These are phyloP conservation scores for Vitis hybrid DNA, from an alignment of 177 flowering plant genomes.

Conservation along the genomic window DNA sequence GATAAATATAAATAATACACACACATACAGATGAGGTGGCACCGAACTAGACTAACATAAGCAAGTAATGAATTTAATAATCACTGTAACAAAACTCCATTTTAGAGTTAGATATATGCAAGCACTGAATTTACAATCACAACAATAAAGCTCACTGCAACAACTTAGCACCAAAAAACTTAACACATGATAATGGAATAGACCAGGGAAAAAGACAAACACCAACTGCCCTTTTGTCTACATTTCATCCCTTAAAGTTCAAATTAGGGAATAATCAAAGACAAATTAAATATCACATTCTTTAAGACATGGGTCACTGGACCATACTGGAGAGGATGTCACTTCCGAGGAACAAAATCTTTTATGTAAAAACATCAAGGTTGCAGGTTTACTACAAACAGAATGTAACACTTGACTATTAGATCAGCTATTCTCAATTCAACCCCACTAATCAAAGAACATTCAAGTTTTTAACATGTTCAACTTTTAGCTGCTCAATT, in stretches of 20 bases:
- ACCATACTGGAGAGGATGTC: not conserved
- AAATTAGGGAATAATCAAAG: not conserved
- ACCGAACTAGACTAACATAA: too few species aligned
- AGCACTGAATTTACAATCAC: not conserved
- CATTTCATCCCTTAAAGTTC: not conserved
- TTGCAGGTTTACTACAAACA: too few species aligned
- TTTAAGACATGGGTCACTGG: not conserved
- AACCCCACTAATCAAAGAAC: too few species aligned
- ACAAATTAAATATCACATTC: not conserved
- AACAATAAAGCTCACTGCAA: not conserved
- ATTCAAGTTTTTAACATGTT: too few species aligned
- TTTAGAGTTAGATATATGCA: too few species aligned
- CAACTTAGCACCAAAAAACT: not conserved
- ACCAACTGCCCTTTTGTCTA: not conserved
- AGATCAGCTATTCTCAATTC: too few species aligned
- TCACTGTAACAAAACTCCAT: too few species aligned
- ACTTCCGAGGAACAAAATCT: too few species aligned
- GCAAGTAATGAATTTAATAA: too few species aligned
- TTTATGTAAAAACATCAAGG: too few species aligned
- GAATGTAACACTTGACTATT: too few species aligned
- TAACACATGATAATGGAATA: not conserved
- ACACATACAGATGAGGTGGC: not conserved
- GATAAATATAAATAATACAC: not conserved
- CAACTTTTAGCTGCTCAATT: too few species aligned
- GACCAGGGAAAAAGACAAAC: not conserved